A percentile compares a stretch with the other conserved stretches of the same genome.
Evolutionary conservation across 2,329 filamentous ascomycete species (phyloP).

Genomic region (Aspergillus ochraceus): DNA sequence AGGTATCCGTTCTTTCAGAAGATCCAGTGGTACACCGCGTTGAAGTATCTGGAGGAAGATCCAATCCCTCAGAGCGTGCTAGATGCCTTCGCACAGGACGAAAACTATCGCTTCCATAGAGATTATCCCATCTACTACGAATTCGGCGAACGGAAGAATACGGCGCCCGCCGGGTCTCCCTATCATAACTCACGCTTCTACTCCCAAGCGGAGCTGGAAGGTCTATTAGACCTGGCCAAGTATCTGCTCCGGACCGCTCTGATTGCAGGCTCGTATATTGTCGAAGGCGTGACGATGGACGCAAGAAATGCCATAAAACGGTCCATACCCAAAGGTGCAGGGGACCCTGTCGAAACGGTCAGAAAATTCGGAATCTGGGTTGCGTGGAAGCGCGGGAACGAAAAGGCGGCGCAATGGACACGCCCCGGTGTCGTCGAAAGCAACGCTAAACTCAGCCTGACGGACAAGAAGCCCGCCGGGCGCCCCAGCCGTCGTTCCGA

Average conservation of each 20-base stretch:
- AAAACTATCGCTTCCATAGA: slow-evolving; percentile 54
- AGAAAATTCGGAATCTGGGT: slow-evolving; percentile 65
- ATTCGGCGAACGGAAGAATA: slow-evolving; percentile 54
- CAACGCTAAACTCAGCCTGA: slow-evolving; percentile 48
- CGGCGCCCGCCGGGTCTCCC: slow-evolving; percentile 51
- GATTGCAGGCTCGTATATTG: slow-evolving; percentile 57
- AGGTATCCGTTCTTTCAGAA: slow-evolving; percentile 69
- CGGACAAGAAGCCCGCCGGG: slow-evolving; percentile 56
- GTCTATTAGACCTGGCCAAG: slow-evolving; percentile 58
- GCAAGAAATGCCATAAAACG: slow-evolving; percentile 60
- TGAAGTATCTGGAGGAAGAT: slow-evolving; percentile 64
- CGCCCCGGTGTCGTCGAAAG: slow-evolving; percentile 56
- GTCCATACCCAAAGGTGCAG: slow-evolving; percentile 63
- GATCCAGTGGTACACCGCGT: slow-evolving; percentile 67
- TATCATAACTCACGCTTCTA: slow-evolving; percentile 63
- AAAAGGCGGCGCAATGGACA: slow-evolving; percentile 62
- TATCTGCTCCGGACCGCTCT: slow-evolving; percentile 65
- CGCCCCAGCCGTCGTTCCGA: slow-evolving; percentile 58
- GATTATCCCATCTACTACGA: slow-evolving; percentile 59
- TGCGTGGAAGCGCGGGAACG: slow-evolving; percentile 67
- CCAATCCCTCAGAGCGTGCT: slow-evolving; percentile 60
- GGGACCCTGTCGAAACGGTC: slow-evolving; percentile 61
- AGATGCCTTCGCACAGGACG: slow-evolving; percentile 56
- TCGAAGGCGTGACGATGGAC: slow-evolving; percentile 61
- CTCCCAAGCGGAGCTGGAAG: slow-evolving; percentile 62